Evolutionary conservation across 208 protist genomes (phyloP), one percentile per base, ranked within the genome.

Genomic region (Trypanosoma rangeli): DNA sequence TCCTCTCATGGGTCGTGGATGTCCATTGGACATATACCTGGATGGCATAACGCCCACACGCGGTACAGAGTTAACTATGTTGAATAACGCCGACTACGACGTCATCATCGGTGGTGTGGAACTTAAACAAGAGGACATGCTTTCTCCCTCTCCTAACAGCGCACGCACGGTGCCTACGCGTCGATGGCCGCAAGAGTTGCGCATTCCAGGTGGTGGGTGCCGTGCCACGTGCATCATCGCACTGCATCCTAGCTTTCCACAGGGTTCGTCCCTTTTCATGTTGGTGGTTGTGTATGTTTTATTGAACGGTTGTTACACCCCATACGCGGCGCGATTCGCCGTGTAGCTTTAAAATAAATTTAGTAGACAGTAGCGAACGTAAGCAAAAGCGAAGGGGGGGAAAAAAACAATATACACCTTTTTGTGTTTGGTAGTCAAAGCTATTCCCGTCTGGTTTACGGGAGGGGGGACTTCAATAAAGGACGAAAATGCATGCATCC

Each of bases 11-110:
- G 87, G 64, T 37, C 83, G 85, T 49, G 90, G 74, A 28, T 95
- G 90, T 69, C 90, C 90, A 18, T 86, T 93, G 26, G 90, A 95
- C 62, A 86, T 95, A 39, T 95, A 92, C 66, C 80, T 95, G 37
- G 87, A 95, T 59, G 90, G 85, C 33, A 84, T 84, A 63, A 95
- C 60, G 50, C 85, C 90, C 35, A 93, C 90, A 28, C 86, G 90
- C 35, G 90, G 90, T 10, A 95, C 90, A 39, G 86, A 95, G 76
- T 61, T 95, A 66, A 90, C 78, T 42, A 80, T 95, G 58, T 78
- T 93, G 70, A 95, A 95, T 78, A 89, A 93, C 68, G 72, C 79
- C 28, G 81, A 86, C 42, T 81, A 82, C 35, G 70, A 89, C 54
- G 44, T 93, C 22, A 67, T 86, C 39, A 87, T 95, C 56, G 90